Conservation (phyloP, 352 stramenopile genomes). For the Pythium dissotocum region DNA sequence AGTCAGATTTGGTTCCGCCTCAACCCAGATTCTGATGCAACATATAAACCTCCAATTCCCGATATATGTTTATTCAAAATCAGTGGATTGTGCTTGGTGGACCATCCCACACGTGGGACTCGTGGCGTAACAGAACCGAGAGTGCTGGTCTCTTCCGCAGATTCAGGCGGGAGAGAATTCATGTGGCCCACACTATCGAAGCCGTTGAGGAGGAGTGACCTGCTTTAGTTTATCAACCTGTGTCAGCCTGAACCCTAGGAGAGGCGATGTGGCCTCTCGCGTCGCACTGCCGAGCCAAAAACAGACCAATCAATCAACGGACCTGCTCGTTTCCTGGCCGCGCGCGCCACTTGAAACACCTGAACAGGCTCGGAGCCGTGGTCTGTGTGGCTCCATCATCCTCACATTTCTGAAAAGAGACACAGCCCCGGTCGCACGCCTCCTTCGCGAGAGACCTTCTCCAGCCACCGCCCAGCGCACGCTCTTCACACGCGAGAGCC, state of each 20-base stretch:
- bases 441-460: neutral
- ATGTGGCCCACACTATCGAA: slow-evolving; percentile 21
- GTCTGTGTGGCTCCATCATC: slow-evolving; percentile 11
- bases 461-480: neutral
- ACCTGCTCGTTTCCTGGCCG: slow-evolving; percentile 18
- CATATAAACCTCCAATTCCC: slow-evolving; percentile 1
- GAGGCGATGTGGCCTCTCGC: slow-evolving; percentile 19
- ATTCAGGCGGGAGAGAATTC: slow-evolving; percentile 8
- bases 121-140: neutral
- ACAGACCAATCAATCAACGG: slow-evolving; percentile 34
- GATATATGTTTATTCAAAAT: slow-evolving; percentile 1
- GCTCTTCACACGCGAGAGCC: slow-evolving; percentile 6
- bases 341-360: neutral
- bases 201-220: slow-evolving; percentile 17
- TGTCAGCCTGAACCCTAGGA: neutral
- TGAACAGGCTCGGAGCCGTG: neutral
- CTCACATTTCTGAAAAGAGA: slow-evolving; percentile 9
- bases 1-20: slow-evolving; percentile 21
- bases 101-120: slow-evolving; percentile 7
- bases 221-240: slow-evolving; percentile 11
- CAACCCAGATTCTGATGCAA: slow-evolving; percentile 9
- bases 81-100: neutral
- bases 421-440: slow-evolving; percentile 1
- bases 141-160: slow-evolving; percentile 17
- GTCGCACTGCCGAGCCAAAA: slow-evolving; percentile 18